phyloP scores from a whole-genome alignment of 768 basidiomycete genomes.

The Hericium coralloides region DNA sequence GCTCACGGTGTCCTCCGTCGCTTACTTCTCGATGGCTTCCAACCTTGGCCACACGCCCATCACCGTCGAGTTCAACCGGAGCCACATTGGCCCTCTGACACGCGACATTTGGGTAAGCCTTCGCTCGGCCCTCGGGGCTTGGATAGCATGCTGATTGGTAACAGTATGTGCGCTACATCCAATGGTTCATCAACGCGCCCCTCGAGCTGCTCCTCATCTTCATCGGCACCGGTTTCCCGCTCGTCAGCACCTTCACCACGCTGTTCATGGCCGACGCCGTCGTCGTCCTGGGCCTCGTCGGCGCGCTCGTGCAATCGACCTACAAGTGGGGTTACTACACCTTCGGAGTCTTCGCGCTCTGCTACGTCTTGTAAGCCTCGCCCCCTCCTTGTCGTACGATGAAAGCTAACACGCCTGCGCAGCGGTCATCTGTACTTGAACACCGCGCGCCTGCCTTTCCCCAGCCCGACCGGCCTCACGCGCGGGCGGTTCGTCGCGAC shows the following conservation, averaged over 20 bases:
- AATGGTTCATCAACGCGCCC: constrained; percentile 50
- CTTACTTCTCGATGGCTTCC: constrained; percentile 49
- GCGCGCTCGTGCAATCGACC: constrained; percentile 37
- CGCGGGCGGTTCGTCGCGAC: constrained; percentile 23
- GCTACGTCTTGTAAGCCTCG: constrained; percentile 39
- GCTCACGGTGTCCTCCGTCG: constrained; percentile 34
- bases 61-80: constrained; percentile 32
- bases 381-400: constrained; percentile 1
- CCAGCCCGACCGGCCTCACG: constrained; percentile 20
- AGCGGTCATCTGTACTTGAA: constrained; percentile 1
- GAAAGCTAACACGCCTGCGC: not conserved
- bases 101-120: constrained; percentile 36
- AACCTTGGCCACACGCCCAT: constrained; percentile 42
- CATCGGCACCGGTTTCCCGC: constrained; percentile 37
- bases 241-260: constrained; percentile 37
- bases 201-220: constrained; percentile 38
- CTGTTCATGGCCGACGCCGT: constrained; percentile 39
- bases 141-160: not conserved
- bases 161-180: constrained; percentile 44
- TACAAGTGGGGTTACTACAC: constrained; percentile 50
- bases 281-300: constrained; percentile 38
- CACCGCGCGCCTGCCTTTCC: constrained; percentile 4
- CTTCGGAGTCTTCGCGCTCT: constrained; percentile 36
- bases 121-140: not conserved
- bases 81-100: constrained; percentile 18